These are phyloP conservation scores for Neofusicoccum sp. DNA, from an alignment of 2,329 filamentous ascomycete genomes.

Conservation along the genomic window DNA sequence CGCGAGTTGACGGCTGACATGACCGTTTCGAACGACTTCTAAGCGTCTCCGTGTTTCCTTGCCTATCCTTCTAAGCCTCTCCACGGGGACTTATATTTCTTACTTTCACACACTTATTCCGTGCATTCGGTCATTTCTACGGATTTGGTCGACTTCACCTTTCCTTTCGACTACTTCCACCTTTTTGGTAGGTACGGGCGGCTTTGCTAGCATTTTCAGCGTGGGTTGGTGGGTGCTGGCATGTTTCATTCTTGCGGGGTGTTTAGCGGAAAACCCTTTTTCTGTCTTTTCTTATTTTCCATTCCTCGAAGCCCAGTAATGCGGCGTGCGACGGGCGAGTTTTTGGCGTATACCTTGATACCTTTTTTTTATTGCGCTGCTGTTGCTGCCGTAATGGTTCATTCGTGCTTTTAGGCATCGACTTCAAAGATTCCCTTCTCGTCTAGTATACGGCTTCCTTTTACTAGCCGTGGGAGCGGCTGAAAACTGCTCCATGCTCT, in stretches of 20 bases:
- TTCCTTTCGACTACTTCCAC: not conserved
- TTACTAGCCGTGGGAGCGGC: not conserved
- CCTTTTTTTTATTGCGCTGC: not conserved
- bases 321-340: not conserved
- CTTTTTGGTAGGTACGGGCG: not conserved
- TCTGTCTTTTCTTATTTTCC: not conserved
- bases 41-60: conserved; percentile 4
- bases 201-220: conserved; percentile 19
- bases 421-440: not conserved
- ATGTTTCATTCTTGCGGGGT: conserved; percentile 1
- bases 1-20: conserved; percentile 33
- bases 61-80: not conserved
- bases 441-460: not conserved
- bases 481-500: not conserved
- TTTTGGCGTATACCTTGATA: conserved; percentile 15
- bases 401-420: not conserved
- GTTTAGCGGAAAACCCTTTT: conserved; percentile 10
- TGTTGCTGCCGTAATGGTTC: not conserved
- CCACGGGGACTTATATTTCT: not conserved
- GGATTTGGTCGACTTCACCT: not conserved
- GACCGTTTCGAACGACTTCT: conserved; percentile 21
- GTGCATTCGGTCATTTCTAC: not conserved
- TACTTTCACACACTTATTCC: not conserved
- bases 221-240: conserved; percentile 2
- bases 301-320: conserved; percentile 4